Conservation (phyloP, 2,329 filamentous ascomycete genomes). For the Xylaria sp. region DNA sequence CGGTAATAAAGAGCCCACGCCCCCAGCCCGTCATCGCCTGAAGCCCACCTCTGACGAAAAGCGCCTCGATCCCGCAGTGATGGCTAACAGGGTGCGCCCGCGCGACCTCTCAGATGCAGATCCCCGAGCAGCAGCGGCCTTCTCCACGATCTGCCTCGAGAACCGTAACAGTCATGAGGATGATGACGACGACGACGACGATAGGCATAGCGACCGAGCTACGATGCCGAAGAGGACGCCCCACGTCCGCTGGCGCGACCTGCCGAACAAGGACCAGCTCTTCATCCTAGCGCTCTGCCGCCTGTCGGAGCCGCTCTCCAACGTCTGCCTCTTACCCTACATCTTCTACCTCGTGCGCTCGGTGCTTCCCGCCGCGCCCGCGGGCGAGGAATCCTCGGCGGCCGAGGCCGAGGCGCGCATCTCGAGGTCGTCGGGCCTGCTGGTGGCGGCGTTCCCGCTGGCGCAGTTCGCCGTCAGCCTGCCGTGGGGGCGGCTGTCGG, state of each 20-base stretch:
- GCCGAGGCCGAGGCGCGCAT: slow-evolving; percentile 57
- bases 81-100: slow-evolving; percentile 1
- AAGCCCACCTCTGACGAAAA: background rate
- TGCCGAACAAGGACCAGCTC: slow-evolving; percentile 43
- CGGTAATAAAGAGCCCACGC: no score
- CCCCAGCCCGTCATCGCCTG: background rate
- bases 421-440: slow-evolving; percentile 67
- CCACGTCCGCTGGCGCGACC: slow-evolving; percentile 37
- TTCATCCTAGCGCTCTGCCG: slow-evolving; percentile 41
- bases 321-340: slow-evolving; percentile 68
- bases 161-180: slow-evolving; percentile 1
- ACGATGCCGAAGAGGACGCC: slow-evolving; percentile 1
- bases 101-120: slow-evolving; percentile 9
- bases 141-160: slow-evolving; percentile 1
- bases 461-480: slow-evolving; percentile 72
- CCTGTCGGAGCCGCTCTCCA: slow-evolving; percentile 66
- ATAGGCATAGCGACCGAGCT: no score
- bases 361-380: slow-evolving; percentile 45
- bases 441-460: slow-evolving; percentile 69
- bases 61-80: background rate
- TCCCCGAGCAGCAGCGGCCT: slow-evolving; percentile 1
- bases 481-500: slow-evolving; percentile 67
- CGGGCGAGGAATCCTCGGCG: slow-evolving; percentile 36
- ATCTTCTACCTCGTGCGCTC: slow-evolving; percentile 75
- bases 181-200: no score